These are phyloP conservation scores for Crepidotus variabilis DNA, from an alignment of 768 basidiomycete genomes.

Conservation along the genomic window DNA sequence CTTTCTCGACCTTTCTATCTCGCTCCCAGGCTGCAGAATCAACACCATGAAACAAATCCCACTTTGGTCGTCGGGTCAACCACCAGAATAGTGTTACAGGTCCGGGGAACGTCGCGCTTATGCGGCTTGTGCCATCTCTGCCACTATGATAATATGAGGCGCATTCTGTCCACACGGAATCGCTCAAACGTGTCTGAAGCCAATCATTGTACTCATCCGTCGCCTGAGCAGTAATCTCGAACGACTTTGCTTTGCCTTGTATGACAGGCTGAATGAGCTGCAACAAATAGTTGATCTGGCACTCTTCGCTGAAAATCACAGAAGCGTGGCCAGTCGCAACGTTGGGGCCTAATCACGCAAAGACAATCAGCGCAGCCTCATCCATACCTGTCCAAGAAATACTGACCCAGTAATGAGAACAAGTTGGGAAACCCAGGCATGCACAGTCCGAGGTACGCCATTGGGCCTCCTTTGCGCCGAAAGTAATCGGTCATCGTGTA, in stretches of 20 bases:
- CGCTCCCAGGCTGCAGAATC: constrained; percentile 36
- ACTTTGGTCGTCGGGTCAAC: constrained; percentile 37
- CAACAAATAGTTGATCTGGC: constrained; percentile 49
- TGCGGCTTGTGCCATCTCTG: constrained; percentile 33
- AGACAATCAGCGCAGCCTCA: constrained; percentile 6
- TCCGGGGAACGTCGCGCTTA: constrained; percentile 52
- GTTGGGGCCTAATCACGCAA: constrained; percentile 43
- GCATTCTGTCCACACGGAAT: constrained; percentile 52
- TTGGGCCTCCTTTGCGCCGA: constrained; percentile 42
- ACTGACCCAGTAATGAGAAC: constrained; percentile 44
- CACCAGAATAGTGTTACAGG: constrained; percentile 50
- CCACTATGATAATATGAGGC: constrained; percentile 47
- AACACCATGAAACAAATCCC: constrained; percentile 39
- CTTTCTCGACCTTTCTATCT: constrained; percentile 19
- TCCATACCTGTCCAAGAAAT: background rate
- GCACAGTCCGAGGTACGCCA: constrained; percentile 50
- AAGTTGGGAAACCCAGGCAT: constrained; percentile 55
- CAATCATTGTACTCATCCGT: constrained; percentile 48
- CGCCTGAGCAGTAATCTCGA: constrained; percentile 44
- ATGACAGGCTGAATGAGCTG: constrained; percentile 52
- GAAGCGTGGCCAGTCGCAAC: constrained; percentile 56
- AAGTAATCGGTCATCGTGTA: constrained; percentile 41
- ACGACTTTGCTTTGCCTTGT: constrained; percentile 41
- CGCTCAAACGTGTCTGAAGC: constrained; percentile 43
- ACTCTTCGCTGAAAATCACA: constrained; percentile 51